Conservation (phyloP, 2,329 filamentous ascomycete genomes). For the Neopestalotiopsis sp. region DNA sequence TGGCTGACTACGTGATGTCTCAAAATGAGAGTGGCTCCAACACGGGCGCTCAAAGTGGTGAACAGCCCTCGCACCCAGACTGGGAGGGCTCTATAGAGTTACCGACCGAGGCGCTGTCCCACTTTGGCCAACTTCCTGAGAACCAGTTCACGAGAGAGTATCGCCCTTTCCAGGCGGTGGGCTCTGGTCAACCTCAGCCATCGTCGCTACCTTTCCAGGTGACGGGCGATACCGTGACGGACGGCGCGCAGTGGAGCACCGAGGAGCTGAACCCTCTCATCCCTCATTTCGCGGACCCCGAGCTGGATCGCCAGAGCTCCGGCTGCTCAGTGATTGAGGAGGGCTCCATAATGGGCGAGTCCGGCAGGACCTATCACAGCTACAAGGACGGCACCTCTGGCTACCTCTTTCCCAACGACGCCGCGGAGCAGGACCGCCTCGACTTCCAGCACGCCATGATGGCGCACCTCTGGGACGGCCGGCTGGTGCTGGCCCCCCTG, state of each 20-base stretch:
- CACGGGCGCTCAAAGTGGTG: background rate
- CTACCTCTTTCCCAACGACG: slow-evolving; percentile 8
- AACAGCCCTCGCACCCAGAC: background rate
- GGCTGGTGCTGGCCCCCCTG: slow-evolving; percentile 5
- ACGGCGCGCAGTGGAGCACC: slow-evolving; percentile 9
- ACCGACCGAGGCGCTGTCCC: background rate
- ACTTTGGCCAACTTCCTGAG: slow-evolving; percentile 10
- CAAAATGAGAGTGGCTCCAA: background rate
- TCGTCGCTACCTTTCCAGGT: background rate
- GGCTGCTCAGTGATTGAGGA: slow-evolving; percentile 3
- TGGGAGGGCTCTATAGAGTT: slow-evolving; percentile 1
- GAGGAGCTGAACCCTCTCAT: slow-evolving; percentile 7
- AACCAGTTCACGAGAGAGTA: background rate
- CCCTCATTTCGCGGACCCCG: slow-evolving; percentile 3
- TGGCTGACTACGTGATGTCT: background rate
- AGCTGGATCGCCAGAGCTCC: slow-evolving; percentile 3
- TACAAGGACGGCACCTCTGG: slow-evolving; percentile 12
- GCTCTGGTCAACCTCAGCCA: background rate
- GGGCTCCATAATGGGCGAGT: slow-evolving; percentile 7
- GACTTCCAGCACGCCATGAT: slow-evolving; percentile 17
- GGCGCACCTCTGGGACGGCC: slow-evolving; percentile 9
- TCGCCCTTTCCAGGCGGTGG: background rate
- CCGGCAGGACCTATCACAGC: slow-evolving; percentile 9
- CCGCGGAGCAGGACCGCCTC: slow-evolving; percentile 14
- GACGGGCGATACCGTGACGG: background rate